phyloP scores from a whole-genome alignment of 176 grass and related monocot genomes.

The Tillandsia fasciculata region DNA sequence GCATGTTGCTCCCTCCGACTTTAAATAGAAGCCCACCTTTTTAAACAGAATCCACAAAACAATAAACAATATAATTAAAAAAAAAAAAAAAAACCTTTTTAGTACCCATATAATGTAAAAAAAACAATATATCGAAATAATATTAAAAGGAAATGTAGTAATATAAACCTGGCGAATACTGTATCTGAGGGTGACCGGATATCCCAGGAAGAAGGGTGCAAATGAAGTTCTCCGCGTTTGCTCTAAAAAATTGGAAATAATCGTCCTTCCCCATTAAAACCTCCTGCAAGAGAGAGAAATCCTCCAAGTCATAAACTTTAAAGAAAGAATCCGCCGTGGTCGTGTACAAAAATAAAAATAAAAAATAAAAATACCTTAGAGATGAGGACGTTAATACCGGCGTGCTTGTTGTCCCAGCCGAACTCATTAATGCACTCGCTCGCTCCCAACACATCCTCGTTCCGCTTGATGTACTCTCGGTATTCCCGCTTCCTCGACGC shows the following conservation, averaged over 20 bases:
- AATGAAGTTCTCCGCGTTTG: conserved; percentile 89
- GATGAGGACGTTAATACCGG: conserved; percentile 88
- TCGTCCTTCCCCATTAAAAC: conserved; percentile 89
- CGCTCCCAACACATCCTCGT: conserved; percentile 68
- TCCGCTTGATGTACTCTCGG: conserved; percentile 68
- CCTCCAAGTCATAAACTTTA: background rate
- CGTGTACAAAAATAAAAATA: conserved; percentile 6
- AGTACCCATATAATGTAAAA: background rate
- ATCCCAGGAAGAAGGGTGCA: conserved; percentile 83
- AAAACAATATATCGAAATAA: background rate
- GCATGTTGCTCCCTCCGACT: conserved; percentile 93
- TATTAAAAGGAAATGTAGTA: background rate
- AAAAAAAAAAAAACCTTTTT: background rate
- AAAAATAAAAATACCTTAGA: conserved; percentile 37
- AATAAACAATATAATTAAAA: background rate
- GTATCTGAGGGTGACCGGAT: conserved; percentile 64
- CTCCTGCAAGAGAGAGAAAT: conserved; percentile 35
- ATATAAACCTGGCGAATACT: conserved; percentile 62
- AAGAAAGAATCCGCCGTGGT: background rate
- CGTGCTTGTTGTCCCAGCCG: conserved; percentile 96
- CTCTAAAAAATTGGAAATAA: conserved; percentile 64
- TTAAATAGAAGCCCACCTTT: conserved; percentile 75
- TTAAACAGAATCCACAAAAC: background rate
- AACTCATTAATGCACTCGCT: conserved; percentile 76
- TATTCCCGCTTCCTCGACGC: conserved; percentile 52